Conservation (phyloP, 2,329 filamentous ascomycete genomes). For the Thielaviopsis euricoi region DNA sequence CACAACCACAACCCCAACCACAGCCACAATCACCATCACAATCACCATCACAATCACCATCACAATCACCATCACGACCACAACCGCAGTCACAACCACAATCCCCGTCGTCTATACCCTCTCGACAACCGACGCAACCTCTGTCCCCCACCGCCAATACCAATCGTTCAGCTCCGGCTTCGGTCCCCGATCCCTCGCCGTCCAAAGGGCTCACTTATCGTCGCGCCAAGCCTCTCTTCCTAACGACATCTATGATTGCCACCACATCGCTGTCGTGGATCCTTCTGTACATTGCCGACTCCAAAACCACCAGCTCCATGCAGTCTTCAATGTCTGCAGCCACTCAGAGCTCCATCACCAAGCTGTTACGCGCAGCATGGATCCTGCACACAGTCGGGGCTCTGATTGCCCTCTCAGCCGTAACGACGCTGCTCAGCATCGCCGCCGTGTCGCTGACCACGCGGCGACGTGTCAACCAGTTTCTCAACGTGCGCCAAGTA, state of each 20-base stretch:
- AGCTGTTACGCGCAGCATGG: conserved; percentile 9
- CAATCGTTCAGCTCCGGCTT: no score
- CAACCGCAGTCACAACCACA: neutral
- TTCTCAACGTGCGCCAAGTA: conserved; percentile 6
- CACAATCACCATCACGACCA: neutral
- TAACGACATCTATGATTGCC: conserved; percentile 1
- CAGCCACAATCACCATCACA: neutral
- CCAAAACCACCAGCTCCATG: conserved; percentile 3
- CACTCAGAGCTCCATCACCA: neutral
- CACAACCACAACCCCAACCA: neutral
- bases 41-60: neutral
- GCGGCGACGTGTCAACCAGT: neutral
- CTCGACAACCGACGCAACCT: neutral
- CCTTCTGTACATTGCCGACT: conserved; percentile 4
- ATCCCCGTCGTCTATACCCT: no score
- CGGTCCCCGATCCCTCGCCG: no score
- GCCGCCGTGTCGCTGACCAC: conserved; percentile 7
- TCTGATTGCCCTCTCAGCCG: conserved; percentile 5
- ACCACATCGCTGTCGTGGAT: conserved; percentile 10
- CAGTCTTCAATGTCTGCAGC: neutral
- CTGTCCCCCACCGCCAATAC: no score
- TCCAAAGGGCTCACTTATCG: conserved; percentile 3
- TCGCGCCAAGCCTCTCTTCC: conserved; percentile 8
- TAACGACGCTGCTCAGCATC: conserved; percentile 1
- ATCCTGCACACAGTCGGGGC: conserved; percentile 10